Percentiles rank a stretch among this genome's conserved stretches.
These are phyloP conservation scores for Cicer bijugum DNA, from an alignment of 306 rosid genomes.

Conservation along the genomic window DNA sequence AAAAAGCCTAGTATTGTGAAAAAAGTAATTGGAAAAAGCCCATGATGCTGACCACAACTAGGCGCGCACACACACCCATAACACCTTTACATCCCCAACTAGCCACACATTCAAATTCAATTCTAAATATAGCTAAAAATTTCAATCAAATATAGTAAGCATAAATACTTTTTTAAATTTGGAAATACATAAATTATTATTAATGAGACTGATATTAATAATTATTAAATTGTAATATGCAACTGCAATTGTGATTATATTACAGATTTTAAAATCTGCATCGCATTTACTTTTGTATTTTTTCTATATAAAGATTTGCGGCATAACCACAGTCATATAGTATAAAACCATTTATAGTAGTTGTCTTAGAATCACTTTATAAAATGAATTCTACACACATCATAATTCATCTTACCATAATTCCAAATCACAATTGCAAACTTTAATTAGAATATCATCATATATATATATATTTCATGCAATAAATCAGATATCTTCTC, in stretches of 20 bases:
- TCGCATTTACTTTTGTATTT: no score
- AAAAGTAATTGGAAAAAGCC: neutral
- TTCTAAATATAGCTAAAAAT: neutral
- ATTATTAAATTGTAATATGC: no score
- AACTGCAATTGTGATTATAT: no score
- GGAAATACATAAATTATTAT: no score
- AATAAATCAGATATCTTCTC: constrained; percentile 16
- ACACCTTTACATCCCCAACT: neutral
- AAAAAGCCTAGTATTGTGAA: neutral
- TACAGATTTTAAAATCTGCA: no score
- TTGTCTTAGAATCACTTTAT: no score
- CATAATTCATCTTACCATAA: neutral
- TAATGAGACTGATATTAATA: no score
- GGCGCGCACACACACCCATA: neutral
- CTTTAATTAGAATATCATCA: constrained; percentile 7
- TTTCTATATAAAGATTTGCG: no score
- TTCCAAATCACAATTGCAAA: neutral
- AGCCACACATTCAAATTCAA: neutral
- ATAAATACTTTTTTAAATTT: no score
- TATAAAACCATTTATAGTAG: no score
- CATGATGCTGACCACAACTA: constrained; percentile 38
- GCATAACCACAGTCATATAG: no score
- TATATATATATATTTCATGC: neutral
- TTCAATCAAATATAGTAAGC: neutral
- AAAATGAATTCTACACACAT: no score